A percentile compares a stretch with the other conserved stretches of the same genome.
These are phyloP conservation scores for Alternaria hordeiaustralica DNA, from an alignment of 2,329 filamentous ascomycete species.

Conservation along the genomic window DNA sequence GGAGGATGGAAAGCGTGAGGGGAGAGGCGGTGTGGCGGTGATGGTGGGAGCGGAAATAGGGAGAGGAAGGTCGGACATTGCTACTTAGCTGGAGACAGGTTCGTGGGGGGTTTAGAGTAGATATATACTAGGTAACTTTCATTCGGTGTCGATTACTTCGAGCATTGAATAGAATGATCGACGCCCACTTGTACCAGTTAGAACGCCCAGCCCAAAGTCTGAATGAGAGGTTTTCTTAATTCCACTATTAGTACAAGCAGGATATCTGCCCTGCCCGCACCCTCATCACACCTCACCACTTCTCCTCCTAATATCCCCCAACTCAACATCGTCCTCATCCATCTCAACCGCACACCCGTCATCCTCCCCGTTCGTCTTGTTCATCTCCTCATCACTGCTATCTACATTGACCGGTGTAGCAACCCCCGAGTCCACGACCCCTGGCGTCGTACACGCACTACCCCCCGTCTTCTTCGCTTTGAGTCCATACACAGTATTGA, in stretches of 20 bases:
- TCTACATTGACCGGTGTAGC: background rate
- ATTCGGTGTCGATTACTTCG: too few relatives aligned
- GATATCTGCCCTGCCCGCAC: too few relatives aligned
- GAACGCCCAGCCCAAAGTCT: too few relatives aligned
- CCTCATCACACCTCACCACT: background rate
- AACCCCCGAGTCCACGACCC: background rate
- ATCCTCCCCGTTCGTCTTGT: background rate
- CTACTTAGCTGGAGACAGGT: background rate
- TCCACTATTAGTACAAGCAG: too few relatives aligned
- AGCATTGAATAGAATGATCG: too few relatives aligned
- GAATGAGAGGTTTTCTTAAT: too few relatives aligned
- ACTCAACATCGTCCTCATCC: background rate
- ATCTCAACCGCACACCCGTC: background rate
- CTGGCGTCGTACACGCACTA: background rate
- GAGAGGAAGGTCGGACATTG: background rate
- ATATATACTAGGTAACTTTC: background rate
- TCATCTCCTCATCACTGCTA: background rate
- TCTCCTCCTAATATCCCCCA: background rate
- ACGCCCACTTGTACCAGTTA: too few relatives aligned
- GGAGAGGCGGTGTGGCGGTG: background rate
- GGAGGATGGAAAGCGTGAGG: slow-evolving; percentile 7
- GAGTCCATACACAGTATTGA: slow-evolving; percentile 52
- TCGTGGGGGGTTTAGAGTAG: background rate
- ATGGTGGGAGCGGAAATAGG: background rate
- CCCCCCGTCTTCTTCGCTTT: slow-evolving; percentile 23